A percentile compares a stretch with the other conserved stretches of the same genome.
Evolutionary conservation across 495 filamentous ascomycete genomes (phyloP).

Genomic region (Aspergillus saccharolyticus): DNA sequence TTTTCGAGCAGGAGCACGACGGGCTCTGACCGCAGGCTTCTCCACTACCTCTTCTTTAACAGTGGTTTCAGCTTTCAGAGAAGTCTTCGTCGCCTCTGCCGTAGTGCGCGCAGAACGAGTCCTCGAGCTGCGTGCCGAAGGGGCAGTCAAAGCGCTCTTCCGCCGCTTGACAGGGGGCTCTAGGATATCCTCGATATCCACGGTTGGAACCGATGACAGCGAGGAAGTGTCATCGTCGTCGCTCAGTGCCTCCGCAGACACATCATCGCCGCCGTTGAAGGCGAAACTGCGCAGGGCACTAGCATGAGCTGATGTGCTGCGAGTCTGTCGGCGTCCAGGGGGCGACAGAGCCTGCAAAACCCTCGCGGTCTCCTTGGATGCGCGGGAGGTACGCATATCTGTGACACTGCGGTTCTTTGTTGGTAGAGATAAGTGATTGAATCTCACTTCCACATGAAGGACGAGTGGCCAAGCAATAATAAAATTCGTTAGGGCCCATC

Average conservation of each 20-base stretch:
- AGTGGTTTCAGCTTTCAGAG: neutral
- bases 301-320: constrained; percentile 25
- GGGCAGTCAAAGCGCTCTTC: constrained; percentile 36
- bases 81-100: neutral
- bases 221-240: constrained; percentile 38
- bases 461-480: neutral
- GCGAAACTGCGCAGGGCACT: constrained; percentile 29
- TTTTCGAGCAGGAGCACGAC: constrained; percentile 61
- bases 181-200: constrained; percentile 64
- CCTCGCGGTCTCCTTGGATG: constrained; percentile 54
- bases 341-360: constrained; percentile 43
- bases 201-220: constrained; percentile 37
- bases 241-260: constrained; percentile 19
- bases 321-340: constrained; percentile 36
- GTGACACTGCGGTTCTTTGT: constrained; percentile 11
- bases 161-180: constrained; percentile 45
- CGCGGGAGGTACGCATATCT: constrained; percentile 57
- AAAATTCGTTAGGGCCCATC: neutral
- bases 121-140: constrained; percentile 16
- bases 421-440: constrained; percentile 20
- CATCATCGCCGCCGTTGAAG: constrained; percentile 18
- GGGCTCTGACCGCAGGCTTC: constrained; percentile 33
- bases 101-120: constrained; percentile 11
- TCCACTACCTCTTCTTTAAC: constrained; percentile 20
- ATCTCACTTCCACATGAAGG: constrained; percentile 11